These are phyloP conservation scores for Atkinsonella hypoxylon DNA, from an alignment of 2,329 filamentous ascomycete species.

Conservation along the genomic window DNA sequence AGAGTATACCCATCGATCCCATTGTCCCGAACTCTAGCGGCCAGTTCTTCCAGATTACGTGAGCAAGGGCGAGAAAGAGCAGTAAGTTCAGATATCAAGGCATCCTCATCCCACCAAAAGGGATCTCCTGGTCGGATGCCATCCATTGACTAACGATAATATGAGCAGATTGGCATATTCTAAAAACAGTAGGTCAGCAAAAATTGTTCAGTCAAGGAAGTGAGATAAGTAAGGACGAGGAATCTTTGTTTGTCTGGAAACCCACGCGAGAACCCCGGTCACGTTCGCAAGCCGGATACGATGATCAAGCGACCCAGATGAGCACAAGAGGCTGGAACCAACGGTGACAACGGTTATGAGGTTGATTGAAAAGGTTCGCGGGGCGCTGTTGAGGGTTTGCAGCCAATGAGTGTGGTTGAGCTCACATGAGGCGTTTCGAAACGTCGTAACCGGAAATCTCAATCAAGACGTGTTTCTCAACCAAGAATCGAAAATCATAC, in stretches of 20 bases:
- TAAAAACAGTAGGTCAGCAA: not conserved
- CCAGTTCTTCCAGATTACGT: constrained; percentile 37
- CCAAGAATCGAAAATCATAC: not conserved
- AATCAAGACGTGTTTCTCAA: not conserved
- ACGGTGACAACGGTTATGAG: not conserved
- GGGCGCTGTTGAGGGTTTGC: not conserved
- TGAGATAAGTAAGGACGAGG: not conserved
- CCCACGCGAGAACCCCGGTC: too few relatives aligned
- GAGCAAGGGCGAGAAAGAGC: constrained; percentile 37
- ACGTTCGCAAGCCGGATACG: too few relatives aligned
- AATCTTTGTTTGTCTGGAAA: not conserved
- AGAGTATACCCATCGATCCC: constrained; percentile 54
- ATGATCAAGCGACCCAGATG: too few relatives aligned
- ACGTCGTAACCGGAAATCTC: not conserved
- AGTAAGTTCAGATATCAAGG: constrained; percentile 56
- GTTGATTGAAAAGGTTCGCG: not conserved
- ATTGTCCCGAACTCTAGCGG: constrained; percentile 44
- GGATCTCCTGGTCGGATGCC: constrained; percentile 42
- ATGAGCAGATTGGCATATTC: not conserved
- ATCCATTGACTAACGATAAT: constrained; percentile 15
- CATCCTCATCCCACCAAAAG: constrained; percentile 59
- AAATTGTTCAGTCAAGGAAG: too few relatives aligned
- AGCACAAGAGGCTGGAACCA: not conserved
- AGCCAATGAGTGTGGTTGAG: not conserved
- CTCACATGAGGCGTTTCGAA: not conserved